Base-by-base conservation (phyloP, 768 basidiomycete genomes). In the Lyophyllum semitale region DNA sequence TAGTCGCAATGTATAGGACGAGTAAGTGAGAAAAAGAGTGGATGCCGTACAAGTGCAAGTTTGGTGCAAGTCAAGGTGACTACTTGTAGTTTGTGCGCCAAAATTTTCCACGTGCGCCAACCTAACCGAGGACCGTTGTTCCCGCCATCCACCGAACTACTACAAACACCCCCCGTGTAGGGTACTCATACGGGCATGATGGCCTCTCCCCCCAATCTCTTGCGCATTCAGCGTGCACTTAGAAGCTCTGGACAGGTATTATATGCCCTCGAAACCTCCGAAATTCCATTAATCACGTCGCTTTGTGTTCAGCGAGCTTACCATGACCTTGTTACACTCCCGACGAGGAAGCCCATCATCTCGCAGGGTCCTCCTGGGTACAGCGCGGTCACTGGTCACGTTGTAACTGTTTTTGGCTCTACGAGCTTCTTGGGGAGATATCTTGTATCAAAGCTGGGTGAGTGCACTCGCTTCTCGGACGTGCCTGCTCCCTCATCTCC, bases 371-470 rank as follows among this genome's bases (percentile, higher is more conserved):
- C 85, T 49, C 86, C 88, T 49, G 95, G 89, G 58, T 91, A 93
- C 66, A 91, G 90, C 66, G 88, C 93, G 3, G 87, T 89, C 55
- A 87, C 89, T 38, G 97, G 96, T 2, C 95, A 95, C 73, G 84
- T 88, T 33, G 96, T 89, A 38, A 99, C 97, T 15, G 95, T 98
- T 47, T 98, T 99, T 79, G 97, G 97, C 22, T 91, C 88, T 68
- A 97, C 95, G 3, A 93, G 95, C 5, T 98, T 98, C 71, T 76
- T 99, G 55, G 97, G 96, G 42, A 79, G 95, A 67, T 98, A 98
- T 72, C 78, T 98, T 41, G 92, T 98, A 37, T 84, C 89, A 29
- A 98, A 98, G 77, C 84, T 99, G 12, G 95, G 93, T 94, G 66
- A 62, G 85, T 68, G 35, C 27, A 23, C 15, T 50, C 47, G 44